Conservation (phyloP, 495 filamentous ascomycete species). For the Xylaria flabelliformis region DNA sequence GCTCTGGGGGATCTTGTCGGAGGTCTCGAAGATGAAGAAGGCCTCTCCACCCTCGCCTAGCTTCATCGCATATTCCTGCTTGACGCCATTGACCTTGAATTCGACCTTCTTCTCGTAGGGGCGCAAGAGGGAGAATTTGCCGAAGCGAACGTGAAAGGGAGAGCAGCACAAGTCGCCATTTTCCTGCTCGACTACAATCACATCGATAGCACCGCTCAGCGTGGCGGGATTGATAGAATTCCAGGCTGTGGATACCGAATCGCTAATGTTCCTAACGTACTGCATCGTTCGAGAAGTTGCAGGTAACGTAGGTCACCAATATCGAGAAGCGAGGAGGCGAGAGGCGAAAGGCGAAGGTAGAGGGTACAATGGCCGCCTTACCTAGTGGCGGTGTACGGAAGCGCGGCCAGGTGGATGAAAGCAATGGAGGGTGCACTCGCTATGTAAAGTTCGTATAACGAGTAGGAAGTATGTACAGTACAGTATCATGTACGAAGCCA, state of each 20-base stretch:
- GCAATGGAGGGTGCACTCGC: slow-evolving; percentile 5
- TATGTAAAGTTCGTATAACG: neutral
- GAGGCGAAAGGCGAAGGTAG: neutral
- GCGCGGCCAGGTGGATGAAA: neutral
- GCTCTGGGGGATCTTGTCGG: slow-evolving; percentile 82
- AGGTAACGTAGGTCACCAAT: neutral
- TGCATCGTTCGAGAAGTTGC: slow-evolving; percentile 68
- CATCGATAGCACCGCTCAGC: slow-evolving; percentile 95
- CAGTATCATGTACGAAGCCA: neutral
- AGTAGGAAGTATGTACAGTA: neutral
- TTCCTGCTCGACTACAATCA: slow-evolving; percentile 97
- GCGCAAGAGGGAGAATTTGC: slow-evolving; percentile 94
- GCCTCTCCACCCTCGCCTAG: slow-evolving; percentile 96
- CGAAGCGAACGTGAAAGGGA: slow-evolving; percentile 98
- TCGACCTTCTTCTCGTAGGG: slow-evolving; percentile 99
- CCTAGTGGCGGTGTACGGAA: neutral
- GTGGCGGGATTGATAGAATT: slow-evolving; percentile 99
- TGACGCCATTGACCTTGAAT: slow-evolving; percentile 90
- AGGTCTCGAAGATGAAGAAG: slow-evolving; percentile 98
- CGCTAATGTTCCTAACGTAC: slow-evolving; percentile 95
- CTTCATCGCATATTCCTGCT: slow-evolving; percentile 97
- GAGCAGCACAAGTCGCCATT: slow-evolving; percentile 89
- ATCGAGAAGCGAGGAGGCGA: neutral
- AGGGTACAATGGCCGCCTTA: neutral
- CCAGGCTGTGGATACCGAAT: slow-evolving; percentile 97